phyloP scores from a whole-genome alignment of 2,329 filamentous ascomycete genomes.

The Aspergillus sojae region DNA sequence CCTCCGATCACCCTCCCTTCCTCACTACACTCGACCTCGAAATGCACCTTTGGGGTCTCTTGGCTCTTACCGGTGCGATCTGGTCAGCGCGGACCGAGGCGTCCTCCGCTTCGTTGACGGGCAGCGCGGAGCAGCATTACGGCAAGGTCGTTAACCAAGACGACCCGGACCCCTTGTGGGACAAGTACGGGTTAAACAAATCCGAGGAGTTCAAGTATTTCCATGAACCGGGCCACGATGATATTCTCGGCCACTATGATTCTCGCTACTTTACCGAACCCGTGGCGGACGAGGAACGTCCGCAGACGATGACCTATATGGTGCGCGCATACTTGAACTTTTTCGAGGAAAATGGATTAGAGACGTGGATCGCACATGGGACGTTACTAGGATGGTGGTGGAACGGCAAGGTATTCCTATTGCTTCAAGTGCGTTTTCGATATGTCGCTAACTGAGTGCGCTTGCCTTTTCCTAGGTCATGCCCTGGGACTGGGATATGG shows the following conservation, averaged over 20 bases:
- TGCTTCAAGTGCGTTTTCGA: background rate
- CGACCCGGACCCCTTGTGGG: slow-evolving; percentile 22
- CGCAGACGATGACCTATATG: slow-evolving; percentile 68
- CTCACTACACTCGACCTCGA: slow-evolving; percentile 11
- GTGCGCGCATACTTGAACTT: slow-evolving; percentile 73
- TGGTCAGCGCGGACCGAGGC: slow-evolving; percentile 22
- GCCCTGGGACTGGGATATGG: slow-evolving; percentile 83
- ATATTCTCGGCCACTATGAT: slow-evolving; percentile 73
- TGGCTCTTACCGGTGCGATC: slow-evolving; percentile 23
- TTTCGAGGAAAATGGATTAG: slow-evolving; percentile 65
- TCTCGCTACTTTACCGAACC: slow-evolving; percentile 66
- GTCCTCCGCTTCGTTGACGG: slow-evolving; percentile 15
- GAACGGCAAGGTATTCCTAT: slow-evolving; percentile 61
- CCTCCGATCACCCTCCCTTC: background rate
- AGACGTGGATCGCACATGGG: slow-evolving; percentile 87
- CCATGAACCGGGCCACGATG: slow-evolving; percentile 63
- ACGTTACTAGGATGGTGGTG: slow-evolving; percentile 88
- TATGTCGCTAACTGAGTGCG: background rate
- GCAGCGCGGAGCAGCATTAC: slow-evolving; percentile 9
- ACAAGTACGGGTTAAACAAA: slow-evolving; percentile 30
- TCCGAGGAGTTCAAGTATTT: slow-evolving; percentile 62
- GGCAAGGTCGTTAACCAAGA: slow-evolving; percentile 17
- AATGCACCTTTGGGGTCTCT: slow-evolving; percentile 25
- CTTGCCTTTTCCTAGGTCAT: slow-evolving; percentile 57
- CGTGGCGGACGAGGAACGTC: slow-evolving; percentile 67